A percentile compares a stretch with the other conserved stretches of the same genome.
Conservation (phyloP, 2,329 filamentous ascomycete species). For the Pseudocercospora eumusae region DNA sequence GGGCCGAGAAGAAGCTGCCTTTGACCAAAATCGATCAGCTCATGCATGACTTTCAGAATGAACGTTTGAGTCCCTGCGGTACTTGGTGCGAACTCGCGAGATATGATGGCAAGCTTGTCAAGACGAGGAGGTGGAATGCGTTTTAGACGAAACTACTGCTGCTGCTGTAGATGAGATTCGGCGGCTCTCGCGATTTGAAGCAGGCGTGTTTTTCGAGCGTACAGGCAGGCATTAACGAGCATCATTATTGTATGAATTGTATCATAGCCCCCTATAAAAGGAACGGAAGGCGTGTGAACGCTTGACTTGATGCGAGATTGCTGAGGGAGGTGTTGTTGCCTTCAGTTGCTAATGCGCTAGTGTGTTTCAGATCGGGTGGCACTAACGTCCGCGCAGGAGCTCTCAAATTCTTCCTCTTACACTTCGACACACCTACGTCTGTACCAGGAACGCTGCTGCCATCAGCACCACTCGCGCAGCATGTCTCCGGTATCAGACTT, state of each 20-base stretch:
- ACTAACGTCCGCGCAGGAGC: background rate
- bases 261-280: conserved; percentile 7
- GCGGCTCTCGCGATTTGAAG: background rate
- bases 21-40: background rate
- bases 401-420: too few relatives aligned
- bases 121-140: background rate
- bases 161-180: conserved; percentile 2
- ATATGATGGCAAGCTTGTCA: background rate
- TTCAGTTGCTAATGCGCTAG: background rate
- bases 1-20: background rate
- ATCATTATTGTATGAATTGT: conserved; percentile 13
- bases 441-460: too few relatives aligned
- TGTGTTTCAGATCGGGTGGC: background rate
- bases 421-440: too few relatives aligned
- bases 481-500: too few relatives aligned
- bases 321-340: background rate
- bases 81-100: background rate
- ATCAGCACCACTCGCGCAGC: too few relatives aligned
- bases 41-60: background rate
- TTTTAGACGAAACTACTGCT: background rate
- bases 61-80: background rate
- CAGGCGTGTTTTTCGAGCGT: background rate
- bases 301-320: background rate
- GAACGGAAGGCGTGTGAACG: background rate
- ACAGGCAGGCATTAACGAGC: background rate